phyloP scores from a whole-genome alignment of 257 asterid species.

The Buddleja alternifolia region DNA sequence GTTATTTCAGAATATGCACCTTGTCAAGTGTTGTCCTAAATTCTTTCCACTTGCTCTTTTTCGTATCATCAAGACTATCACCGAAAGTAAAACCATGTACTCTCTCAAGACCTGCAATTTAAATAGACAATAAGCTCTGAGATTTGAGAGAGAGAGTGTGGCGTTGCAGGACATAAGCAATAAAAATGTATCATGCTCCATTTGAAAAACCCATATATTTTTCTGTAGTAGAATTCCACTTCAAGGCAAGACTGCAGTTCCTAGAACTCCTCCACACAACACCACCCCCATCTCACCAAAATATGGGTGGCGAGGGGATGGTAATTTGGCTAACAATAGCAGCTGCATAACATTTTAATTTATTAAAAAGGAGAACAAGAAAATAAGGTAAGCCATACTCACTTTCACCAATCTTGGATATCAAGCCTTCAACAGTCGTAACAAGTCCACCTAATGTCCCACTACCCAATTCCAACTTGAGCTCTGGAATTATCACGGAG shows the following conservation, averaged over 20 bases:
- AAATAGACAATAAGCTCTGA: slow-evolving; percentile 26
- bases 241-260: too few relatives aligned
- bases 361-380: neutral
- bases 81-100: slow-evolving; percentile 91
- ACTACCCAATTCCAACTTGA: slow-evolving; percentile 80
- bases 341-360: neutral
- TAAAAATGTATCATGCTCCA: too few relatives aligned
- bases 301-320: too few relatives aligned
- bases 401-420: slow-evolving; percentile 87
- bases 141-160: too few relatives aligned
- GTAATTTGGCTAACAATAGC: neutral
- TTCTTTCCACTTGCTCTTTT: slow-evolving; percentile 76
- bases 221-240: too few relatives aligned
- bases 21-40: slow-evolving; percentile 66
- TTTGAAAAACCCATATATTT: too few relatives aligned
- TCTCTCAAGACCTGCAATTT: slow-evolving; percentile 73
- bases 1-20: slow-evolving; percentile 42
- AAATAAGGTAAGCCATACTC: slow-evolving; percentile 29
- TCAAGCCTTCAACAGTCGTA: slow-evolving; percentile 92
- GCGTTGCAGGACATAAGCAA: too few relatives aligned
- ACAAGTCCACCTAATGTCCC: slow-evolving; percentile 97
- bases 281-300: too few relatives aligned
- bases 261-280: too few relatives aligned
- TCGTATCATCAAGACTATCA: slow-evolving; percentile 75
- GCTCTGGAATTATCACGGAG: slow-evolving; percentile 75